A percentile compares a stretch with the other conserved stretches of the same genome.
These are phyloP conservation scores for Trichoderma sp. DNA, from an alignment of 2,329 filamentous ascomycete species.

Conservation along the genomic window DNA sequence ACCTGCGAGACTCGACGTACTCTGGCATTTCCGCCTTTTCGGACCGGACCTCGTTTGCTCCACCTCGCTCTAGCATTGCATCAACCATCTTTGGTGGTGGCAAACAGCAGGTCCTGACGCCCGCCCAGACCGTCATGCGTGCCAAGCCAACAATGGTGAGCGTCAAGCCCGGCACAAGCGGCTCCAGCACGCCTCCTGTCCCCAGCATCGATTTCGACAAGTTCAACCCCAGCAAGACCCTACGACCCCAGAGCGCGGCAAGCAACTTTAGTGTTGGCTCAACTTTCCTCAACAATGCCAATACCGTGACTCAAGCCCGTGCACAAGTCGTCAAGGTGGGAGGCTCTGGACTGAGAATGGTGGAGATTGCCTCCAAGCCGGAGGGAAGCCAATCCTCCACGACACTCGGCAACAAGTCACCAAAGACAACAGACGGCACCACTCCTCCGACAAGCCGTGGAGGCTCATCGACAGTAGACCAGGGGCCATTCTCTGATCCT, in stretches of 20 bases:
- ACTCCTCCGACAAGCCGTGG: slow-evolving; percentile 37
- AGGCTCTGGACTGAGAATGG: slow-evolving; percentile 45
- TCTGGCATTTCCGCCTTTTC: slow-evolving; percentile 67
- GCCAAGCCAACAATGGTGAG: slow-evolving; percentile 91
- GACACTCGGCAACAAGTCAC: slow-evolving; percentile 17
- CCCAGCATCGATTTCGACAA: slow-evolving; percentile 66
- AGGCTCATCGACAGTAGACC: slow-evolving; percentile 46
- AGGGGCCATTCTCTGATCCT: slow-evolving; percentile 60
- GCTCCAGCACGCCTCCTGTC: slow-evolving; percentile 64
- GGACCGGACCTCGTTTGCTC: slow-evolving; percentile 60
- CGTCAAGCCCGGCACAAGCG: slow-evolving; percentile 67
- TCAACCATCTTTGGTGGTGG: slow-evolving; percentile 93
- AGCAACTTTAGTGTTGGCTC: slow-evolving; percentile 65
- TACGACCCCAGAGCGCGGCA: slow-evolving; percentile 50
- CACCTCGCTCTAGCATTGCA: slow-evolving; percentile 70
- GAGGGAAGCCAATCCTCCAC: slow-evolving; percentile 32
- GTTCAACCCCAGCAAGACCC: slow-evolving; percentile 40
- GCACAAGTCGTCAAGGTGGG: slow-evolving; percentile 60
- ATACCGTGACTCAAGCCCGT: slow-evolving; percentile 54
- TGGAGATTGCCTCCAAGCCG: slow-evolving; percentile 38
- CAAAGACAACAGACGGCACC: neutral
- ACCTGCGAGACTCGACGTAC: slow-evolving; percentile 87
- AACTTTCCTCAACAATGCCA: slow-evolving; percentile 64
- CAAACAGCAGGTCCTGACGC: slow-evolving; percentile 78
- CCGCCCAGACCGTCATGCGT: slow-evolving; percentile 81